Conservation (phyloP, 1,284 basidiomycete genomes). For the Ustilago hordei region DNA sequence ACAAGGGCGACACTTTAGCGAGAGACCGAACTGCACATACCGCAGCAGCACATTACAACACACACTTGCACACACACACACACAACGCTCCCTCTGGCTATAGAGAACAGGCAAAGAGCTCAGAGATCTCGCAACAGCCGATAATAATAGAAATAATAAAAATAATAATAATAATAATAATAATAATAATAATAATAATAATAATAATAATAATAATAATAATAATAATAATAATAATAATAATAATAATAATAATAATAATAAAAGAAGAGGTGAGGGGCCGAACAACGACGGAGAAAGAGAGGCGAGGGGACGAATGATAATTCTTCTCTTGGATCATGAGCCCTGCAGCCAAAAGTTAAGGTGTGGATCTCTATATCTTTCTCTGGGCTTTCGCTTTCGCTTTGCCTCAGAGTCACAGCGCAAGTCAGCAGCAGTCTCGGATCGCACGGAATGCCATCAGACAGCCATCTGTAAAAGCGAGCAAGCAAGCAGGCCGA, state of each 20-base stretch:
- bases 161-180: too few relatives aligned
- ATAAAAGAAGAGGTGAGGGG: neutral
- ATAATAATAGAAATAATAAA: neutral
- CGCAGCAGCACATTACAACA: neutral
- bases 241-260: too few relatives aligned
- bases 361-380: neutral
- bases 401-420: neutral
- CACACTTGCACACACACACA: neutral
- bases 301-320: neutral
- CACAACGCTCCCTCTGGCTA: neutral
- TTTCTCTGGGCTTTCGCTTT: neutral
- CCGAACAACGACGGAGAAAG: neutral
- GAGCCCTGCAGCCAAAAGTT: slow-evolving; percentile 1
- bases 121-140: neutral
- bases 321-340: neutral
- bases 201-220: too few relatives aligned
- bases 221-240: too few relatives aligned
- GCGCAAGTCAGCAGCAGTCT: neutral
- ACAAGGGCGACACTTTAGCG: neutral
- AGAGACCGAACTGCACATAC: slow-evolving; percentile 6
- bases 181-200: too few relatives aligned
- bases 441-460: neutral
- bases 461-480: neutral
- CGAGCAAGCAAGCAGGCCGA: too few relatives aligned
- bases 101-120: neutral